Percentiles rank a stretch among this genome's conserved stretches.
These are phyloP conservation scores for Pyrrhoderma lamaoense DNA, from an alignment of 1,284 basidiomycete species.

Conservation along the genomic window DNA sequence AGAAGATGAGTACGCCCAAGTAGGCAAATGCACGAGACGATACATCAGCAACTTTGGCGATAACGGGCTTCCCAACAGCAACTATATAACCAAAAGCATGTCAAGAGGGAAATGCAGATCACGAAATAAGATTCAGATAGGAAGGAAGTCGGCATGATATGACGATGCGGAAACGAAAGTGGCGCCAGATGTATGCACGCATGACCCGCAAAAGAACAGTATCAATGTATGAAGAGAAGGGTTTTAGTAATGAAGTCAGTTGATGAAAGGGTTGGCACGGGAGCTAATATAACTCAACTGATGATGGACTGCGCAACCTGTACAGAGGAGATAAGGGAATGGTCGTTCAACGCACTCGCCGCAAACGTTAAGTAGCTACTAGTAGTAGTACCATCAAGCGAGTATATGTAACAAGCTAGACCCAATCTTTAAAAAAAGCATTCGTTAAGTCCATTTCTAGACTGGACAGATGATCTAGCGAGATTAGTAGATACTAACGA, in stretches of 20 bases:
- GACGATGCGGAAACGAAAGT: not conserved
- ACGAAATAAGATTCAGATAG: not conserved
- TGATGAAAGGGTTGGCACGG: not conserved
- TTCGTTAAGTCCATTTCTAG: not conserved
- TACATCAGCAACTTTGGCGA: slow-evolving; percentile 75
- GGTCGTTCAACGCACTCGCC: slow-evolving; percentile 50
- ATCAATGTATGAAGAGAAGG: not conserved
- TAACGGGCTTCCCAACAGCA: slow-evolving; percentile 69
- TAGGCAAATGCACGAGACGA: slow-evolving; percentile 54
- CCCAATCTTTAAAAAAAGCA: slow-evolving; percentile 39
- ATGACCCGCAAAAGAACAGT: not conserved
- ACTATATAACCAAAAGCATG: slow-evolving; percentile 26
- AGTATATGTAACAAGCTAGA: slow-evolving; percentile 71
- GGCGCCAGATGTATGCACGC: not conserved
- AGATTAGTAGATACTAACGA: slow-evolving; percentile 33
- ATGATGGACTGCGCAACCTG: slow-evolving; percentile 53
- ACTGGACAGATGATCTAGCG: not conserved
- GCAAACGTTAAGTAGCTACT: slow-evolving; percentile 60
- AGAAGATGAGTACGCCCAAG: slow-evolving; percentile 50
- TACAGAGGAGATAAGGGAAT: slow-evolving; percentile 62
- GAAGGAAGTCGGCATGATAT: not conserved
- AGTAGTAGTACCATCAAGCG: slow-evolving; percentile 64
- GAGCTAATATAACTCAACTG: slow-evolving; percentile 29
- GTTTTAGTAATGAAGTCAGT: not conserved
- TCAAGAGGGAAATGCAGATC: not conserved